Evolutionary conservation across 1,284 basidiomycete species (phyloP).

Genomic region (Inonotus obliquus): DNA sequence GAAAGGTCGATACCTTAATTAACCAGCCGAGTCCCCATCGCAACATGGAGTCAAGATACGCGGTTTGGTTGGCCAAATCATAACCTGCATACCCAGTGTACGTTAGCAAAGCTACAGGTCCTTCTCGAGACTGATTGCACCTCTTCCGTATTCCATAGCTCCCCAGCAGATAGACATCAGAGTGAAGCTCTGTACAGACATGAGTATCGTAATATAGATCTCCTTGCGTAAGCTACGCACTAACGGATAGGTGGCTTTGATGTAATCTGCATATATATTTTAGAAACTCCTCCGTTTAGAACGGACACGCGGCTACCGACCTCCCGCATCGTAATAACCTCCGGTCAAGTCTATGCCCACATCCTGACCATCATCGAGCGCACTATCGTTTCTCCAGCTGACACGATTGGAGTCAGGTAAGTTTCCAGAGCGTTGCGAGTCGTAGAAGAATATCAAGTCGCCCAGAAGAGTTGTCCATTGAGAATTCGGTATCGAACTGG

Average conservation of each 20-base stretch:
- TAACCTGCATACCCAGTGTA: constrained; percentile 48
- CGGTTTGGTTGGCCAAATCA: constrained; percentile 77
- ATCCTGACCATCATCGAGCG: constrained; percentile 72
- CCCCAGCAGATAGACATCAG: constrained; percentile 87
- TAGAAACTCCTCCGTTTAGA: background rate
- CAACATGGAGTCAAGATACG: constrained; percentile 82
- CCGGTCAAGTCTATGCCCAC: constrained; percentile 73
- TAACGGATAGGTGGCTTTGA: constrained; percentile 81
- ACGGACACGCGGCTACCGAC: constrained; percentile 32
- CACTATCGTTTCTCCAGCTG: constrained; percentile 81
- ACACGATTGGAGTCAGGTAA: constrained; percentile 72
- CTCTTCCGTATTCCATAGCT: constrained; percentile 75
- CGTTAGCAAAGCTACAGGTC: background rate
- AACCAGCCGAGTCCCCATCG: constrained; percentile 92
- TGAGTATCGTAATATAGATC: constrained; percentile 1
- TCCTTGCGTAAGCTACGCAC: constrained; percentile 32
- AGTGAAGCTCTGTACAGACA: constrained; percentile 42
- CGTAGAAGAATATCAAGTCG: constrained; percentile 84
- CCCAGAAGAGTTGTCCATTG: constrained; percentile 83
- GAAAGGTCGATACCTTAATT: constrained; percentile 59
- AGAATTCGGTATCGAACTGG: constrained; percentile 48
- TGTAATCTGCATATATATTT: constrained; percentile 56
- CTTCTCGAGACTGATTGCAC: constrained; percentile 30
- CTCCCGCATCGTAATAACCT: constrained; percentile 91
- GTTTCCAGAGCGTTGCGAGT: constrained; percentile 81